A percentile compares a stretch with the other conserved stretches of the same genome.
phyloP scores from a whole-genome alignment of 139 green algal genomes.

The Nannochloris sp. region DNA sequence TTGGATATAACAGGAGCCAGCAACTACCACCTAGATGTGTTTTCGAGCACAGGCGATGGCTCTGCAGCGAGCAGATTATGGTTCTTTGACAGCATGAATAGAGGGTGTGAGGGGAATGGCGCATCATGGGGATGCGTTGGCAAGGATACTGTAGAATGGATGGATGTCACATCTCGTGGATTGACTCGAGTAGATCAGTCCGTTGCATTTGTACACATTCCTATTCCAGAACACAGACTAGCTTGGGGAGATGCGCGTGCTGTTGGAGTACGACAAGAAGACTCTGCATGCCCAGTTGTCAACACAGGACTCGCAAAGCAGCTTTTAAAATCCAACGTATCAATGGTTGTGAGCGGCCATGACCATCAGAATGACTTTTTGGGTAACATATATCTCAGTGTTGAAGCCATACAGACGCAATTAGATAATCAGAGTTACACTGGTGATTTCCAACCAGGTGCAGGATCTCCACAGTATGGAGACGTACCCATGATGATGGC shows the following conservation, averaged over 20 bases:
- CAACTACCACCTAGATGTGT: conserved; percentile 37
- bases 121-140: conserved; percentile 28
- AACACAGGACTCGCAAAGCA: conserved; percentile 21
- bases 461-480: neutral
- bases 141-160: conserved; percentile 16
- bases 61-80: conserved; percentile 16
- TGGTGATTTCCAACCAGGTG: neutral
- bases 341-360: conserved; percentile 25
- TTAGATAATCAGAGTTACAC: neutral
- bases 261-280: conserved; percentile 12
- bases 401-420: neutral
- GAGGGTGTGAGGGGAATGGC: conserved; percentile 24
- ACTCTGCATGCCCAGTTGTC: conserved; percentile 19
- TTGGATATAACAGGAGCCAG: neutral
- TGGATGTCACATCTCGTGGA: neutral
- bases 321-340: conserved; percentile 6
- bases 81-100: conserved; percentile 30
- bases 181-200: conserved; percentile 12
- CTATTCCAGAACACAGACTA: conserved; percentile 12
- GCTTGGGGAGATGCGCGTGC: neutral
- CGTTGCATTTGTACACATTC: conserved; percentile 41
- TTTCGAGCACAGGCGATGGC: neutral
- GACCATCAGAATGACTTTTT: conserved; percentile 38
- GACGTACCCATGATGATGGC: conserved; percentile 1
- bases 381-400: conserved; percentile 1